Evolutionary conservation across 2,329 filamentous ascomycete species (phyloP), one percentile per base, ranked within the genome.

Genomic region (Corinectria fuckeliana): DNA sequence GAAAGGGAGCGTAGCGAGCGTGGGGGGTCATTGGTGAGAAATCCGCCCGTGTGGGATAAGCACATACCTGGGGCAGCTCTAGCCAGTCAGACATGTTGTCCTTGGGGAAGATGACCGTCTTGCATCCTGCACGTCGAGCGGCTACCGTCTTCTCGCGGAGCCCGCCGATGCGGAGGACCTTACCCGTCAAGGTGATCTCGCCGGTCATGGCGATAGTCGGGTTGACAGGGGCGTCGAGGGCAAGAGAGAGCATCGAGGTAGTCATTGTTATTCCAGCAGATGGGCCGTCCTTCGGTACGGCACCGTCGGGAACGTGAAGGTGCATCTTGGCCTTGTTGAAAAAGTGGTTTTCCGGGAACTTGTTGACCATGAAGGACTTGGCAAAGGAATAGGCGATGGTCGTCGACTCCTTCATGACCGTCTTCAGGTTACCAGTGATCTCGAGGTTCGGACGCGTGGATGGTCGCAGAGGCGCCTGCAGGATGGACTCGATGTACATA

Each of bases 31-130:
- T 13, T 21, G 10, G 50, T 20, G 39, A 23, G 23, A 26, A 28
- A 5, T 36, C 16, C 23, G 21, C 41, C 32, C 45, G 52, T 51
- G 26, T 16, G 32, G 28, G 44, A 39, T 53, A n/a, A 52, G 52
- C 21, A 84, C 92, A 77, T 85, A 97, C 95, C 84, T 97, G 90
- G 54, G 96, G 95, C 69, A 99, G 83, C 78, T 99, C 95, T 50
- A 97, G 81, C 96, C 95, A 99, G 82, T 99, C 95, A 56, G 92
- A 95, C 83, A 91, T 88, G 77, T 97, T 97, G 79, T 99, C 96
- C 68, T 88, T 87, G 23, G 95, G 95, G 84, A 99, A 99, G 64
- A 99, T 89, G 69, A 99, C 89, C 77, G 88, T 96, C 77, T 90
- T 95, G 71, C 93, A 96, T 54, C 96, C 95, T 20, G 95, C 95